Evolutionary conservation across 176 grass and related monocot species (phyloP).

Genomic region (Tillandsia fasciculata): DNA sequence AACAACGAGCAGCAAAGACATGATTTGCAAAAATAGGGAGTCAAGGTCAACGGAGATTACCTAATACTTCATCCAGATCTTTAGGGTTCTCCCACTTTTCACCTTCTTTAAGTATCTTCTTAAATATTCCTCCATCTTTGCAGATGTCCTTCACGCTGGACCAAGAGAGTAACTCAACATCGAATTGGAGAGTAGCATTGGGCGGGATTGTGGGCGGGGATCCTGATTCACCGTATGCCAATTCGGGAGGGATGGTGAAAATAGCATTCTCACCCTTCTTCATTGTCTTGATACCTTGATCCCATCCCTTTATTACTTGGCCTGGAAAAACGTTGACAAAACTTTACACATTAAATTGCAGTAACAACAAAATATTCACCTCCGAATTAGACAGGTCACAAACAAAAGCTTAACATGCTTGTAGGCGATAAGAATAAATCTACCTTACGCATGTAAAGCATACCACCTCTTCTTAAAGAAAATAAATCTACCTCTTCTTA

Average conservation of each 20-base stretch:
- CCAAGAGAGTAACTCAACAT: constrained; percentile 94
- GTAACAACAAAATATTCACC: background rate
- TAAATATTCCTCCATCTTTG: constrained; percentile 89
- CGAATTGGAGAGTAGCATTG: constrained; percentile 81
- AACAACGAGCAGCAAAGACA: background rate
- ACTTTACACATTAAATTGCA: background rate
- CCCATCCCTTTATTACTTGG: constrained; percentile 98
- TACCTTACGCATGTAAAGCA: no score
- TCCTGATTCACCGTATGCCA: constrained; percentile 86
- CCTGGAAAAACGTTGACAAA: constrained; percentile 33
- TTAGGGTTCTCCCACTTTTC: constrained; percentile 98
- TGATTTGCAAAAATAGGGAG: background rate
- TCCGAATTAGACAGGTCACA: background rate
- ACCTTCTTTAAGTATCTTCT: constrained; percentile 76
- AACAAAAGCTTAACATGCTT: background rate
- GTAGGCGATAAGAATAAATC: no score
- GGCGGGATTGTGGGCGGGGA: constrained; percentile 82
- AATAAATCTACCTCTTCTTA: no score
- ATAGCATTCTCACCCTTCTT: constrained; percentile 96
- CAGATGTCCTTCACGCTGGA: constrained; percentile 83
- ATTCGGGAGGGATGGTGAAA: constrained; percentile 88
- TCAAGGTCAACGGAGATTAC: constrained; percentile 21
- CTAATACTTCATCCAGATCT: constrained; percentile 87
- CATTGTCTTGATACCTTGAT: constrained; percentile 97
- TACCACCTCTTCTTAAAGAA: no score